Evolutionary conservation across 2,329 filamentous ascomycete genomes (phyloP), one percentile per base, ranked within the genome.

Genomic region (Monosporascus sp.): DNA sequence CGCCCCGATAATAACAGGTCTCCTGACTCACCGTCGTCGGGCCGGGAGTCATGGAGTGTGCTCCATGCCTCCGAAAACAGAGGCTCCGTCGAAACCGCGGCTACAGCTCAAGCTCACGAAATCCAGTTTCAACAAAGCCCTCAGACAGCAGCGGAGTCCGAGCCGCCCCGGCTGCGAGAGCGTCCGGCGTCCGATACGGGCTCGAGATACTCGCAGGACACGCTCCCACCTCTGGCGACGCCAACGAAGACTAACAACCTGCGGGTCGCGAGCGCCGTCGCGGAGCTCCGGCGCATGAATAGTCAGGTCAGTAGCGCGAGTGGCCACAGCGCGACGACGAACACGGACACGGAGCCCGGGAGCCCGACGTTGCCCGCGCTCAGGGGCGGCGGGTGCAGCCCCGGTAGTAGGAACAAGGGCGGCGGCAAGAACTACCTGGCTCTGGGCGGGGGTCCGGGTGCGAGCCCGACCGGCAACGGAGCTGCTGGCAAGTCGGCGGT

Each of bases 281-380:
- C 74, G 18, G 75, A 81, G 64, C 74, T 84, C 52, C 74, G 80
- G 9, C 72, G 79, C 49, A 83, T 82, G 79, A 82, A 84, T 68
- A 81, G 77, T 65, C 67, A 76, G 51, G 61, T 79, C 46, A 79
- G 74, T 61, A 68, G 72, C 14, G 60, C 76, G 45, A 79, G 74
- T 60, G 69, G 72, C 2, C 69, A 72, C 52, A 78, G 76, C 7
- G 20, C 40, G 38, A 52, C 53, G 38, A 45, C 40, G 24, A 45
- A 26, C n/a, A 52, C 43, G 15, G 50, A 44, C 1, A 49, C 18
- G 7, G 69, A 68, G 9, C 58, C 60, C 0, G 68, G 69, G 9
- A 75, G 72, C 41, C 71, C 73, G 2, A 74, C 72, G 8, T 58
- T 77, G 18, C 70, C 73, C 0, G 63, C 59, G 0, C 63, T 75